These are phyloP conservation scores for Cercospora nicotianae DNA, from an alignment of 2,329 filamentous ascomycete genomes.

Conservation along the genomic window DNA sequence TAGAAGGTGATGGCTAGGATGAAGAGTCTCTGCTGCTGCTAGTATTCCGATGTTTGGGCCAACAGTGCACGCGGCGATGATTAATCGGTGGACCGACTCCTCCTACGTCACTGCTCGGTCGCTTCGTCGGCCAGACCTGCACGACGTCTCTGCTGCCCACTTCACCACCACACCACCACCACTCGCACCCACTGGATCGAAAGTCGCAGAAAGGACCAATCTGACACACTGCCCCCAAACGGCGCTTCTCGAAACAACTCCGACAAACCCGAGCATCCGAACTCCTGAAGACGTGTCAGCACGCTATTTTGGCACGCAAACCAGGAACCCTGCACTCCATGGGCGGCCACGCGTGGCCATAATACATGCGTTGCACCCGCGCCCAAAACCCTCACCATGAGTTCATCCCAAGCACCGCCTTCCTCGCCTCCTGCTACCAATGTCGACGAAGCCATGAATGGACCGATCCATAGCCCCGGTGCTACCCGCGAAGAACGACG, in stretches of 20 bases:
- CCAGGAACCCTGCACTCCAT: neutral
- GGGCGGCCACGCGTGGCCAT: neutral
- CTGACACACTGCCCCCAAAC: neutral
- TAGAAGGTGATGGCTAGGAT: neutral
- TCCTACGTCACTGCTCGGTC: neutral
- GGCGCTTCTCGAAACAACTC: neutral
- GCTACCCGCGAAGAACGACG: slow-evolving; percentile 1
- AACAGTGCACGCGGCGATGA: neutral
- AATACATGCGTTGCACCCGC: neutral
- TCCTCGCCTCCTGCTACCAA: neutral
- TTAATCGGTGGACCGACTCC: neutral
- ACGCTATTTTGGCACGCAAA: slow-evolving; percentile 4
- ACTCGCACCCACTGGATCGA: neutral
- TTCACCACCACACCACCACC: neutral
- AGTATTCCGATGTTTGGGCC: neutral
- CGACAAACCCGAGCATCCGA: neutral
- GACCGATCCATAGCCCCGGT: neutral
- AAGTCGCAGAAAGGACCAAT: neutral
- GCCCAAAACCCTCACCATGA: slow-evolving; percentile 2
- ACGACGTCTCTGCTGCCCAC: neutral
- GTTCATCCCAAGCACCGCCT: neutral
- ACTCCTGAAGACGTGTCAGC: slow-evolving; percentile 8
- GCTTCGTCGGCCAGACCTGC: neutral
- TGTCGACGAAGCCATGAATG: slow-evolving; percentile 6
- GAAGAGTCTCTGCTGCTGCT: neutral